phyloP scores from a whole-genome alignment of 257 asterid species.

The Osmanthus fragrans region DNA sequence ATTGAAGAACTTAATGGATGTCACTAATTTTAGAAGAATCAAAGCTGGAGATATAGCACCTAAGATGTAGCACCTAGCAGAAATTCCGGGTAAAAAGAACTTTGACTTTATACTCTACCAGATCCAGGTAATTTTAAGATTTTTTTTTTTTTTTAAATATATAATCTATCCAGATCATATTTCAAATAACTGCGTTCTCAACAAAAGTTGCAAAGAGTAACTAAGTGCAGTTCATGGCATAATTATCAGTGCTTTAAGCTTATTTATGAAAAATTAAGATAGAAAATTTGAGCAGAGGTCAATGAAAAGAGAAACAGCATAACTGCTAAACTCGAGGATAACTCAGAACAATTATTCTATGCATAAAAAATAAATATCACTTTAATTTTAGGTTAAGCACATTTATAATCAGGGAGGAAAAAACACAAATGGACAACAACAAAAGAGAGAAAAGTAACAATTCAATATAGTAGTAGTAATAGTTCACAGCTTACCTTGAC shows the following conservation, averaged over 20 bases:
- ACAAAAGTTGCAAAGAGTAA: background rate
- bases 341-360: background rate
- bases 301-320: background rate
- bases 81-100: background rate
- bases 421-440: background rate
- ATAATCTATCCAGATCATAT: background rate
- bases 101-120: background rate
- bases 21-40: background rate
- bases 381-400: background rate
- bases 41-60: background rate
- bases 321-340: background rate
- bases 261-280: background rate
- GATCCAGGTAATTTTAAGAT: background rate
- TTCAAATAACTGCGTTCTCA: background rate
- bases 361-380: slow-evolving; percentile 4
- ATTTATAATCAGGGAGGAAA: background rate
- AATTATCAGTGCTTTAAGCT: background rate
- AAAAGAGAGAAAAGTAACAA: background rate
- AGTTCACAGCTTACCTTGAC: slow-evolving; percentile 65
- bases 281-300: background rate
- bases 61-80: background rate
- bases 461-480: background rate
- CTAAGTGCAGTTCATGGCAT: background rate
- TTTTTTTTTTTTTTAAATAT: too few species aligned
- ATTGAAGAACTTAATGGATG: background rate